These are phyloP conservation scores for Candida pseudofarinosa DNA, from an alignment of 805 yeast species.

Conservation along the genomic window DNA sequence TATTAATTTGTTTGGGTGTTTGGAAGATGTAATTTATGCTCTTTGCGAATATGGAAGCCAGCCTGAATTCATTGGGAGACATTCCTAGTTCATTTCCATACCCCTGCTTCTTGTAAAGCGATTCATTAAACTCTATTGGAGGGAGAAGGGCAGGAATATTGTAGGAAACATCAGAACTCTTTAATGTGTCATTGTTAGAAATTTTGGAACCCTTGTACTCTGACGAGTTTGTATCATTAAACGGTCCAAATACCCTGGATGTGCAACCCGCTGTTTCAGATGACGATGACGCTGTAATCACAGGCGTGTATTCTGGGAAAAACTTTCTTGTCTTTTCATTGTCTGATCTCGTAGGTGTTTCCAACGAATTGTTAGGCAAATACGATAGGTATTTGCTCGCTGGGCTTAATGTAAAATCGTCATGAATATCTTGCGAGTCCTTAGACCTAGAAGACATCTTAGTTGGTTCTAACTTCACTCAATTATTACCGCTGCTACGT, in stretches of 20 bases:
- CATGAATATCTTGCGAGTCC: neutral
- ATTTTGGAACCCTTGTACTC: constrained; percentile 2
- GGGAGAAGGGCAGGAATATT: neutral
- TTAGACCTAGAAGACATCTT: constrained; percentile 1
- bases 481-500: neutral
- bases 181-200: constrained; percentile 1
- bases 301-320: constrained; percentile 1
- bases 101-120: neutral
- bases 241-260: constrained; percentile 5
- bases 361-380: neutral
- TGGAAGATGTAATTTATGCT: constrained; percentile 1
- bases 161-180: neutral
- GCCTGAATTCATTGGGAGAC: constrained; percentile 1
- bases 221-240: constrained; percentile 6
- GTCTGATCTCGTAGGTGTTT: constrained; percentile 1
- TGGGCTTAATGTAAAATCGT: neutral
- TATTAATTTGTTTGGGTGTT: neutral
- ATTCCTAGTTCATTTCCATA: neutral
- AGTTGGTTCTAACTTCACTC: neutral
- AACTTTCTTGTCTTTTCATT: neutral
- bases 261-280: constrained; percentile 1
- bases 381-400: neutral
- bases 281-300: constrained; percentile 3
- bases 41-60: neutral
- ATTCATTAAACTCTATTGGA: constrained; percentile 1